A percentile compares a stretch with the other conserved stretches of the same genome.
Evolutionary conservation across 768 basidiomycete genomes (phyloP).

Genomic region (Daedaleopsis sinensis): DNA sequence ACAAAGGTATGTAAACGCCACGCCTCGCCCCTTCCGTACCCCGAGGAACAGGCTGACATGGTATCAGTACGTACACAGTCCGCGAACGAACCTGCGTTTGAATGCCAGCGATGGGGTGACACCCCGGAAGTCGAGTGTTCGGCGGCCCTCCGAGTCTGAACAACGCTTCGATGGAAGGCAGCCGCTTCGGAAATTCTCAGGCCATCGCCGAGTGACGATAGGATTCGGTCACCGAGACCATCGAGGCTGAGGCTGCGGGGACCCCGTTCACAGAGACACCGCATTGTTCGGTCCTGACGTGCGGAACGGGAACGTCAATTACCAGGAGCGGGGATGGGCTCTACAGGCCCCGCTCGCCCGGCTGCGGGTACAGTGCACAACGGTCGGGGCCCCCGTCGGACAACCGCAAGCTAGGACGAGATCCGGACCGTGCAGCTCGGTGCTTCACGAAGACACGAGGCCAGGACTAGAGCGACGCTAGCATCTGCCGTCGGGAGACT

Average conservation of each 20-base stretch:
- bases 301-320: too few species aligned
- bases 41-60: not conserved
- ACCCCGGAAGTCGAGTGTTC: not conserved
- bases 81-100: not conserved
- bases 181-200: not conserved
- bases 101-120: not conserved
- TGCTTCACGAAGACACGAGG: not conserved
- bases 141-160: not conserved
- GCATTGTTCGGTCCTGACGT: not conserved
- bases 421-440: not conserved
- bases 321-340: too few species aligned
- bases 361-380: not conserved
- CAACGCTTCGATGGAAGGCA: not conserved
- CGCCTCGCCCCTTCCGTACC: not conserved
- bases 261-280: not conserved
- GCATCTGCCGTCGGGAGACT: not conserved
- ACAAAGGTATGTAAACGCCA: not conserved
- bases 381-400: not conserved
- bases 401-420: not conserved
- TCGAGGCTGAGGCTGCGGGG: not conserved
- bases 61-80: not conserved
- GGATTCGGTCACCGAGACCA: not conserved
- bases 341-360: not conserved
- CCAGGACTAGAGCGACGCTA: not conserved
- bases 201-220: not conserved